Evolutionary conservation across 2,329 filamentous ascomycete species (phyloP), one percentile per base, ranked within the genome.

Genomic region (Lithohypha guttulata): DNA sequence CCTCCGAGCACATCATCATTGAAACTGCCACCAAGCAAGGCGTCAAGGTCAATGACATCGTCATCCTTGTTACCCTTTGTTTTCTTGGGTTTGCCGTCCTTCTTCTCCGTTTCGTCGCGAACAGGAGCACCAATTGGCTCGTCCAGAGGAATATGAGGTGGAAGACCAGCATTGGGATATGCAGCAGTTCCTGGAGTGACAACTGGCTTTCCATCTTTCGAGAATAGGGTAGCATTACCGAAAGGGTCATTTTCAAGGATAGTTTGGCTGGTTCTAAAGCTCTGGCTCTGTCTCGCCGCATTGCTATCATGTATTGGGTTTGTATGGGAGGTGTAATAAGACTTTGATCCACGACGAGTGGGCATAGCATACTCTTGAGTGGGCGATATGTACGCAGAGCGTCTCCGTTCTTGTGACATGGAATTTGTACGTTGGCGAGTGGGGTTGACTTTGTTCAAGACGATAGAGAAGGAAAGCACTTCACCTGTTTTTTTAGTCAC

Each of bases 71-170:
- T 48, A n/a, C 25, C 23, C 32, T 14, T 26, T 18, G 11, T 26
- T 42, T 31, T 45, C 23, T n/a, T 39, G 32, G 18, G 26, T n/a
- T 18, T 49, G 45, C 11, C 42, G 42, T 28, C 43, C 38, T 32
- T 44, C 25, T 42, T 42, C 31, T 37, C 36, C 29, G 18, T 26
- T 21, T 46, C 15, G 20, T 39, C 28, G 6, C 44, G 46, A 9
- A 37, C 41, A 20, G 42, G 44, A n/a, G 45, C 32, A 7, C 48
- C 48, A 17, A 51, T 41, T n/a, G 48, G 48, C 34, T 37, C 45
- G 14, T 51, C 48, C 20, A 36, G 28, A 3, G 43, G 39, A 22
- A 49, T 51, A n/a, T 49, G 42, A 13, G 46, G 45, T n/a, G 47
- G 48, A 11, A 51, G 43, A 6, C 41, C 41, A 13, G 42, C 40